Conservation (phyloP, 2,329 filamentous ascomycete species). For the Cladorrhinum sp. region DNA sequence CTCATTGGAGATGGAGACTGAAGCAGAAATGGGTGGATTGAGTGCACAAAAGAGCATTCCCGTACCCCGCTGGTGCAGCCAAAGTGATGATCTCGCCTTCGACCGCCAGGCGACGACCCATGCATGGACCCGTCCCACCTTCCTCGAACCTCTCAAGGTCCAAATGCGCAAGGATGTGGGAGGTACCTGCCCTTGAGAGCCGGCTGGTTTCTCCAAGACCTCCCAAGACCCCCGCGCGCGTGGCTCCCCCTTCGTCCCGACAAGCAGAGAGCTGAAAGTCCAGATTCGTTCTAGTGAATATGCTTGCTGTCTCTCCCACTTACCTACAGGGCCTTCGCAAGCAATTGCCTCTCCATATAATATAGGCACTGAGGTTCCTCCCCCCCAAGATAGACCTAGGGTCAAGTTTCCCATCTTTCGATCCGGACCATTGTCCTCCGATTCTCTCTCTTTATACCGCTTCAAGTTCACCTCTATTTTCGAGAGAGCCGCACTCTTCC, state of each 20-base stretch:
- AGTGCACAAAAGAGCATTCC: background rate
- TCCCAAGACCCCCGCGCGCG: background rate
- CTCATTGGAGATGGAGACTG: background rate
- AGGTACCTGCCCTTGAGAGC: background rate
- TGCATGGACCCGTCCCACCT: background rate
- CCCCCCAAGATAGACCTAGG: background rate
- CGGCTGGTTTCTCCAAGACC: background rate
- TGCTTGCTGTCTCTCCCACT: background rate
- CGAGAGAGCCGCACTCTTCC: background rate
- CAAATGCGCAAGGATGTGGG: background rate
- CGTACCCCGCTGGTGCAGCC: background rate
- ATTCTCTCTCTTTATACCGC: background rate
- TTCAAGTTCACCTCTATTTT: background rate
- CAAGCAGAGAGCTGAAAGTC: conserved; percentile 7
- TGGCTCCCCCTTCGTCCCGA: background rate
- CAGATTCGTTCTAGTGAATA: conserved; percentile 1
- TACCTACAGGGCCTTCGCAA: background rate
- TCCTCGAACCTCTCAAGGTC: background rate
- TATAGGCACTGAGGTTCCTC: background rate
- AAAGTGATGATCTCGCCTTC: background rate
- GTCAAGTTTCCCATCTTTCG: background rate
- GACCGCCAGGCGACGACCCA: background rate
- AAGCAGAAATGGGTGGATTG: background rate
- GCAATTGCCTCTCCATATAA: background rate
- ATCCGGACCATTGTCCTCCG: background rate